Base-by-base conservation (phyloP, 331 rosid genomes). In the Cucumis variabilis region DNA sequence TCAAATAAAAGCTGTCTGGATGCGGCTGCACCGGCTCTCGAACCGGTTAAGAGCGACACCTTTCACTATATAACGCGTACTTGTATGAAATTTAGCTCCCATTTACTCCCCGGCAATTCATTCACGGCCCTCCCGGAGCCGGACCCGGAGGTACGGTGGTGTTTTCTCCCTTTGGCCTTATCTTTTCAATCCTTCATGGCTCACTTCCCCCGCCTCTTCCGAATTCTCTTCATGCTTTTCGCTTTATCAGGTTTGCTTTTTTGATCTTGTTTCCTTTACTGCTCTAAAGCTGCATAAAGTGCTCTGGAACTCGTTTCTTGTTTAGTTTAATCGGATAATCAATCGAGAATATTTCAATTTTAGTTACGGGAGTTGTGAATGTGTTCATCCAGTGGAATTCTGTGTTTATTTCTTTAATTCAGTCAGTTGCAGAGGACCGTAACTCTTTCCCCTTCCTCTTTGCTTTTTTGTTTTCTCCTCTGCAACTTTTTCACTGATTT, bases 221-320 rank as follows among this genome's bases (percentile, higher is more conserved):
- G 48, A 85, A 15, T 88, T 71, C 67, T 93, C 44, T 88, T 93
- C 68, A 80, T 92, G 77, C 84, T 92, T 90, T 91, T 94, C 82
- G 81, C 87, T 80, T 23, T 92, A 82, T 91, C 96, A 23, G 96
- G 98, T 94, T 86, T 53, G 89, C 30, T 86, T 82, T 8, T 65
- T 62, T 51, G 48, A 63, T 2, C 84, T 74, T 77, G 30, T 83
- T 50, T 79, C n/a, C 87, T 89, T 68, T 77, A 82, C 87, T 89
- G 85, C 87, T 51, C 11, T 16, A 41, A 88, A 87, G 88, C 76
- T 90, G 66, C 27, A 33, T 41, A 60, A 50, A 58, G 68, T 27
- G 16, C 1, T 25, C 72, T 24, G 17, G 67, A 65, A 63, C 68
- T 79, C 11, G 46, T 80, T 27, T 27, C 33, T 80, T 55, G 25